Conservation (phyloP, 2,329 filamentous ascomycete genomes). For the Fusarium nurragi region DNA sequence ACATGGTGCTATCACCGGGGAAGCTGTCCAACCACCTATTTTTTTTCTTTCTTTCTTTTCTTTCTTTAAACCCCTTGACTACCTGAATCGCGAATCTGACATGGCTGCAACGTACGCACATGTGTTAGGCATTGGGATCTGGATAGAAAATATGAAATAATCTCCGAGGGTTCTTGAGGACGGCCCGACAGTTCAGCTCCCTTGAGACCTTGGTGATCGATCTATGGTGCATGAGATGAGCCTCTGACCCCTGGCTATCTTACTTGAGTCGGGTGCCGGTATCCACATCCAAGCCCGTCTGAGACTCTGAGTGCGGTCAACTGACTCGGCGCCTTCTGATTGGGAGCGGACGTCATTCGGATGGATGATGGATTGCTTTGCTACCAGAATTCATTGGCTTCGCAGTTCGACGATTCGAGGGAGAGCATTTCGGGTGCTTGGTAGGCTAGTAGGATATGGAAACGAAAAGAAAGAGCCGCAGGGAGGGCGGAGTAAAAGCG, state of each 20-base stretch:
- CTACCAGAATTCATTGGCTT: background rate
- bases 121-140: background rate
- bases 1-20: conserved; percentile 14
- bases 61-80: conserved; percentile 6
- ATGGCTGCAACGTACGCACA: conserved; percentile 15
- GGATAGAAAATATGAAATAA: background rate
- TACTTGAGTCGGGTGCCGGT: conserved; percentile 21
- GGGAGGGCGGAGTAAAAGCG: background rate
- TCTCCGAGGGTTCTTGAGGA: conserved; percentile 13
- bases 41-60: conserved; percentile 19
- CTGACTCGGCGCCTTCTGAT: conserved; percentile 26
- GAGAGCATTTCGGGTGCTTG: conserved; percentile 14
- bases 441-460: conserved; percentile 13
- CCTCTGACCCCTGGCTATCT: background rate
- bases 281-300: conserved; percentile 9
- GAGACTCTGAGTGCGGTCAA: background rate
- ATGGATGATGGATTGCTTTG: background rate
- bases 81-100: conserved; percentile 34
- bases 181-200: conserved; percentile 36
- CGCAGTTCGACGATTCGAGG: background rate
- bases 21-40: conserved; percentile 18
- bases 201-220: conserved; percentile 23
- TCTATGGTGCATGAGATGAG: conserved; percentile 21
- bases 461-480: conserved; percentile 10
- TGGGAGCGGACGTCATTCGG: conserved; percentile 5